Evolutionary conservation across 164 flowering plant species (phyloP), one percentile per base, ranked within the genome.

Genomic region (Vitis rotundifolia): DNA sequence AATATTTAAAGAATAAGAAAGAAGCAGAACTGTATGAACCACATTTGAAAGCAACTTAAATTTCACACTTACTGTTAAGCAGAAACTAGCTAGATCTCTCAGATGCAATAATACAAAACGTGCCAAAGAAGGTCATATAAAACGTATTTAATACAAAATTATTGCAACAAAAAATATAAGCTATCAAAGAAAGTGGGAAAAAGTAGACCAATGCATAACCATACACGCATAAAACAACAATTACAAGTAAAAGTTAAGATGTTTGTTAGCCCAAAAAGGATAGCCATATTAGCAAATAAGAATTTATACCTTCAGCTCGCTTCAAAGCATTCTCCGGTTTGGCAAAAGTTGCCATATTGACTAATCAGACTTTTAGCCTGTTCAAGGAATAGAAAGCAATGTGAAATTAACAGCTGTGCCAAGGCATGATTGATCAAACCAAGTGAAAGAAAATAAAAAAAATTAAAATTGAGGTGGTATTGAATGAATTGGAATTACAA

Each of bases 291-390:
- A n/a, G 2, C 61, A 56, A 58, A 18, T 6, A 15, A 49, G 28
- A 12, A 47, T 1, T 48, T 7, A 60, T 8, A 85, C 91, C 91
- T 75, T 85, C 91, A 22, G 91, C 91, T 58, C 89, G 79, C 78
- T 85, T 85, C 57, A 85, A 57, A 29, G 91, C 91, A 63, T 84
- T 85, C 72, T 87, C 91, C n/a, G 91, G 89, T 55, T 79, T 87
- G 5, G 84, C 81, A 78, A 80, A 87, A 48, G 72, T 77, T 63
- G 84, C 56, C 91, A 88, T 88, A 19, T 60, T 69, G 19, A 71
- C 44, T 37, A 6, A 37, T 37, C 44, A 37, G 44, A 37, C 7
- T 37, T 37, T 37, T 37, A 37, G 44, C 44, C 44, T 37, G 44
- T 37, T 37, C 44, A 37, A 37, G 44, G 44, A 37, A 37, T 37